These are phyloP conservation scores for Ophiostoma populinum DNA, from an alignment of 2,329 filamentous ascomycete species.

Conservation along the genomic window DNA sequence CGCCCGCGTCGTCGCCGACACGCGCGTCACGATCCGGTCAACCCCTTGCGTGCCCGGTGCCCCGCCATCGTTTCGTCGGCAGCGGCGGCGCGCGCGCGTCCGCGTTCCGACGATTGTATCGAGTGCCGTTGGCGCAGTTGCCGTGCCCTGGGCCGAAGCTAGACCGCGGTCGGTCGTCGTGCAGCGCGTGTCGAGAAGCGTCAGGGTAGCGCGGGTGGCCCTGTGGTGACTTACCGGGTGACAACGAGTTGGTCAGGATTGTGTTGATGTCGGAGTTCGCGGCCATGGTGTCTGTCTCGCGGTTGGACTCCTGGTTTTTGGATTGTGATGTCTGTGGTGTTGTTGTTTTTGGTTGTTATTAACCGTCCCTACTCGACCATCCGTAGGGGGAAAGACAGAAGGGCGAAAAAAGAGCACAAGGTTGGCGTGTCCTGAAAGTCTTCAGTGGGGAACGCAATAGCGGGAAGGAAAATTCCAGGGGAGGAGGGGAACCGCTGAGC, in stretches of 20 bases:
- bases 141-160: too few relatives aligned
- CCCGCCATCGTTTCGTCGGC: too few relatives aligned
- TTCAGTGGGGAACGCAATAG: slow-evolving; percentile 4
- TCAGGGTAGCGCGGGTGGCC: too few relatives aligned
- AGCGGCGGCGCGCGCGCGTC: too few relatives aligned
- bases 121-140: too few relatives aligned
- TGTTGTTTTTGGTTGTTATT: slow-evolving; percentile 3
- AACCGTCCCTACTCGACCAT: slow-evolving; percentile 5
- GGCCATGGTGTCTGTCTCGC: slow-evolving; percentile 33
- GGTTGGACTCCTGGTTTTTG: not conserved
- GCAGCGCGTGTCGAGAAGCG: too few relatives aligned
- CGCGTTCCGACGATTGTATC: too few relatives aligned
- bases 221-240: slow-evolving; percentile 51
- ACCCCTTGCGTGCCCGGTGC: too few relatives aligned
- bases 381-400: slow-evolving; percentile 1
- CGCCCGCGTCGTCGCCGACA: too few relatives aligned
- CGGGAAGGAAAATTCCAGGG: not conserved
- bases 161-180: too few relatives aligned
- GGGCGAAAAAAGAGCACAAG: slow-evolving; percentile 4
- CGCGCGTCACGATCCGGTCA: too few relatives aligned
- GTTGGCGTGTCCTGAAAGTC: slow-evolving; percentile 2
- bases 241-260: slow-evolving; percentile 93
- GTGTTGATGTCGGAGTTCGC: slow-evolving; percentile 85
- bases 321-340: not conserved
- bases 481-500: too few relatives aligned